These are phyloP conservation scores for Penicillium griseofulvum DNA, from an alignment of 2,329 filamentous ascomycete genomes.

Conservation along the genomic window DNA sequence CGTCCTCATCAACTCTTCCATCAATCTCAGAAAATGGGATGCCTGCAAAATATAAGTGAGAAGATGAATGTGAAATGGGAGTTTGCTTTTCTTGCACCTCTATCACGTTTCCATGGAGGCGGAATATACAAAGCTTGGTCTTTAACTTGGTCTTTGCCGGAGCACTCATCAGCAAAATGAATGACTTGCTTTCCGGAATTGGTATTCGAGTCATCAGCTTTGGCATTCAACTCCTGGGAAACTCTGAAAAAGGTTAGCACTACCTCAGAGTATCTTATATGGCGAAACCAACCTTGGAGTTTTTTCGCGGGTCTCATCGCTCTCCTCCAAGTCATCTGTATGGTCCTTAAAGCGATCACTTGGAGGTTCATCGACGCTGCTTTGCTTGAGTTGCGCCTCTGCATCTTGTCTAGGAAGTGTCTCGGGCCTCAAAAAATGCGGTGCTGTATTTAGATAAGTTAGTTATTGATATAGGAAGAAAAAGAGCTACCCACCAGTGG, in stretches of 20 bases:
- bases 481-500: slow-evolving; percentile 27
- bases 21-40: slow-evolving; percentile 27
- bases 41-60: slow-evolving; percentile 14
- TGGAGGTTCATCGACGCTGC: neutral
- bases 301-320: neutral
- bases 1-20: slow-evolving; percentile 11
- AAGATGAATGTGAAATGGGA: neutral
- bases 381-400: slow-evolving; percentile 2
- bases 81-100: slow-evolving; percentile 10
- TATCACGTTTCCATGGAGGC: slow-evolving; percentile 23
- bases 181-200: slow-evolving; percentile 2
- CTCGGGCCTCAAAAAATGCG: slow-evolving; percentile 1
- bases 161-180: slow-evolving; percentile 9
- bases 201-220: neutral
- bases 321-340: neutral
- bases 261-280: neutral
- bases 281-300: slow-evolving; percentile 1
- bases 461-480: neutral
- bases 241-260: neutral
- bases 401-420: neutral
- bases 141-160: slow-evolving; percentile 18
- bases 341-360: neutral
- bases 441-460: neutral
- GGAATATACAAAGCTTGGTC: slow-evolving; percentile 28
- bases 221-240: neutral